Conservation (phyloP, 306 rosid species). For the Neltuma alba region DNA sequence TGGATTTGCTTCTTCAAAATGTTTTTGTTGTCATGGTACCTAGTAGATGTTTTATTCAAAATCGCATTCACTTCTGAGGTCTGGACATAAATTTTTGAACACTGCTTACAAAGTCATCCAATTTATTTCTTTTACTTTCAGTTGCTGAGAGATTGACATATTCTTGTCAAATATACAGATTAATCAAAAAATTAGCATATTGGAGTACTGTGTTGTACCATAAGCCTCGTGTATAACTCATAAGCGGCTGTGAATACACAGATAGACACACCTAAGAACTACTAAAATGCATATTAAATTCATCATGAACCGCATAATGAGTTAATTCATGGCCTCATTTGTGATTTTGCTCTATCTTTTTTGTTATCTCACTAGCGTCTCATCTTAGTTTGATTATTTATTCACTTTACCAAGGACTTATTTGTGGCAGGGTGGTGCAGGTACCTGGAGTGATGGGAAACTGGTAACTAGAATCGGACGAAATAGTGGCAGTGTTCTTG, state of each 20-base stretch:
- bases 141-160: neutral
- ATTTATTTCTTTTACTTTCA: conserved; percentile 1
- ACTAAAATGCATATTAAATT: conserved; percentile 26
- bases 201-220: neutral
- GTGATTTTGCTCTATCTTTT: conserved; percentile 23
- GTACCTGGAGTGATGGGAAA: conserved; percentile 99
- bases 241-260: neutral
- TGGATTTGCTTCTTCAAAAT: conserved; percentile 34
- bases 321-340: conserved; percentile 19
- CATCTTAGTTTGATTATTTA: conserved; percentile 13
- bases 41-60: conserved; percentile 23
- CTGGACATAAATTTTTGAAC: conserved; percentile 2
- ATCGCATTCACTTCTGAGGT: conserved; percentile 1
- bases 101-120: neutral
- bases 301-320: conserved; percentile 17
- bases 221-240: neutral
- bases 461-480: conserved; percentile 94
- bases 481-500: conserved; percentile 88
- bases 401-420: conserved; percentile 70
- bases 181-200: conserved; percentile 7
- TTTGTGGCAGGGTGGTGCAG: conserved; percentile 99
- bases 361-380: conserved; percentile 9
- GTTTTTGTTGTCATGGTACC: conserved; percentile 22
- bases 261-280: neutral
- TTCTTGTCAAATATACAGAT: conserved; percentile 2